Evolutionary conservation across 805 yeast species (phyloP), one percentile per base, ranked within the genome.

Genomic region (Kluyveromyces wickerhamii): DNA sequence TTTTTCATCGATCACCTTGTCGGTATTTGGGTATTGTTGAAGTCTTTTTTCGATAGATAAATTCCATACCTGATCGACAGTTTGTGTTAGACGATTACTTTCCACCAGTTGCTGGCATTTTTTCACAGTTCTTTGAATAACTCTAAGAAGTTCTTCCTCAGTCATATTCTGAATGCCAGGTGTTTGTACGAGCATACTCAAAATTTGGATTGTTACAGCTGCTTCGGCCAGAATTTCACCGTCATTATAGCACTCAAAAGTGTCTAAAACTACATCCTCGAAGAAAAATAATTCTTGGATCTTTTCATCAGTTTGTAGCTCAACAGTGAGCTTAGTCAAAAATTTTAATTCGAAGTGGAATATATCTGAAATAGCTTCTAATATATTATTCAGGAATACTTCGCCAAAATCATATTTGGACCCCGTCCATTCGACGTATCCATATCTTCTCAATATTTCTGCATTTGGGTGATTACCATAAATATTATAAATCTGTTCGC

Each of bases 391-490:
- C 17, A 79, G 44, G 1, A 77, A 66, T 3, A 89, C 47, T 56
- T 89, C 97, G 6, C 79, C 95, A 48, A 83, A 80, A 54, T 89
- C 97, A 52, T 65, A 74, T 30, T 71, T 72, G 2, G 92, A 80
- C 0, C 85, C 84, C 14, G 65, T 67, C 41, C 62, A 55, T 59
- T 88, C 96, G 17, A 86, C 92, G 49, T 84, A 89, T 0, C 98
- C 98, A 47, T 89, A 89, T 38, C 95, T 71, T 49, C 98, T 71
- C 36, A 92, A 63, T 21, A 92, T 68, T 49, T 92, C 97, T n/a
- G 89, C 65, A 54, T 88, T 89, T 23, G 96, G 92, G 44, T 83
- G 77, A 29, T 87, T 92, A 1, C 95, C 94, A 54, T 92, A 89
- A 0, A 86, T 80, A 59, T 89, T 89, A 59, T 72, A 88, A 4